phyloP scores from a whole-genome alignment of 805 yeast species.

The Yamadazyma philogaea region DNA sequence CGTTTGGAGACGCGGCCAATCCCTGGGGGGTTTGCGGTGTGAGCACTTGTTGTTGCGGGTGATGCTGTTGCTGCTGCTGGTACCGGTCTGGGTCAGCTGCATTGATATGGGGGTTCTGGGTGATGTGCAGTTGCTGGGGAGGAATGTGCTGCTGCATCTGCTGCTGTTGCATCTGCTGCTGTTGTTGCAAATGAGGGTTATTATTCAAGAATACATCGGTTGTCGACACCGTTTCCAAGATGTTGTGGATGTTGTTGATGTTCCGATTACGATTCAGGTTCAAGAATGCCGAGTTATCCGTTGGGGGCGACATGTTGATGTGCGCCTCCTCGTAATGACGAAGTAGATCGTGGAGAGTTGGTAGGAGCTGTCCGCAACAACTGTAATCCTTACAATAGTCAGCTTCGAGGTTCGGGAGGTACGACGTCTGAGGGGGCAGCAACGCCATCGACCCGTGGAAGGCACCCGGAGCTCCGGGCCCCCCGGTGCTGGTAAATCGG shows the following conservation, averaged over 20 bases:
- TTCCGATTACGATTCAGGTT: conserved; percentile 31
- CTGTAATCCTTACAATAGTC: conserved; percentile 95
- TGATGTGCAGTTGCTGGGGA: conserved; percentile 12
- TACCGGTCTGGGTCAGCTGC: conserved; percentile 5
- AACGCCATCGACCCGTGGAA: conserved; percentile 24
- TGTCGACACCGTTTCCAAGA: conserved; percentile 86
- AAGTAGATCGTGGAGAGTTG: conserved; percentile 88
- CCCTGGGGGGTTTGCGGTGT: conserved; percentile 18
- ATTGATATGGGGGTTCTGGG: conserved; percentile 14
- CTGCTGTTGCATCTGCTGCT: conserved; percentile 16
- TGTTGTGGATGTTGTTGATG: conserved; percentile 48
- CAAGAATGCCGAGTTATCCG: conserved; percentile 29
- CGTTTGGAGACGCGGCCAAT: conserved; percentile 17
- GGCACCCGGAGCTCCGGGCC: conserved; percentile 7
- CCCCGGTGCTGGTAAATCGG: conserved; percentile 18
- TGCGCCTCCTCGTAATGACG: conserved; percentile 97
- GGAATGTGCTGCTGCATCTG: conserved; percentile 12
- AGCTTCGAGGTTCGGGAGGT: conserved; percentile 89
- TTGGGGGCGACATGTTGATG: conserved; percentile 57
- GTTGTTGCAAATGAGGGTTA: conserved; percentile 19
- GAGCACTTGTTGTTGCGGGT: conserved; percentile 11
- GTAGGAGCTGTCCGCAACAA: conserved; percentile 90
- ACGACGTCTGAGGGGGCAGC: conserved; percentile 71
- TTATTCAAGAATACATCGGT: conserved; percentile 79
- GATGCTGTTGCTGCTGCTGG: conserved; percentile 14